These are phyloP conservation scores for Biscutella laevigata DNA, from an alignment of 441 rosid species.

Conservation along the genomic window DNA sequence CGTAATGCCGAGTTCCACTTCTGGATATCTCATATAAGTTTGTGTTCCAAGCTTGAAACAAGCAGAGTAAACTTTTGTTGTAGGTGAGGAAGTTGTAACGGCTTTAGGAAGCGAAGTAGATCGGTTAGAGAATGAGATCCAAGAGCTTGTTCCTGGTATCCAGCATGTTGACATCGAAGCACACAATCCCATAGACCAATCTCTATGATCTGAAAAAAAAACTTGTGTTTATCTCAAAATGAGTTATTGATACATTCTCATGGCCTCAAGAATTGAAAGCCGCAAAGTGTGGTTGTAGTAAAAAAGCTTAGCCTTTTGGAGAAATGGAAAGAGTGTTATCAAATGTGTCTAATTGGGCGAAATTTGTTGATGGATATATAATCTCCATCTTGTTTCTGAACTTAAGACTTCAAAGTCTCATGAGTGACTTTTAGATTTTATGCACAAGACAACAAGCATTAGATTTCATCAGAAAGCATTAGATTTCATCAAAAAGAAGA, in stretches of 20 bases:
- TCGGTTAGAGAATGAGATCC: slow-evolving; percentile 87
- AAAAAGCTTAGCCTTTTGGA: not conserved
- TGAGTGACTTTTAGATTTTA: not conserved
- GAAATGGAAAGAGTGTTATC: not conserved
- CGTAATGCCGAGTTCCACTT: slow-evolving; percentile 2
- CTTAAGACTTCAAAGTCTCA: not conserved
- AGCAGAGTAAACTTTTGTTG: not conserved
- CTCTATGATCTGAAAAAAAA: slow-evolving; percentile 18
- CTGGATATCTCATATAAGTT: not conserved
- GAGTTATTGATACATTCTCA: not conserved
- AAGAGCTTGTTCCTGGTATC: slow-evolving; percentile 91
- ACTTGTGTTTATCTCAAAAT: not conserved
- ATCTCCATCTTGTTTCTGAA: not conserved
- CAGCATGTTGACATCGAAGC: slow-evolving; percentile 97
- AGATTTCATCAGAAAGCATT: too few relatives aligned
- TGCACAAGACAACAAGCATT: not conserved
- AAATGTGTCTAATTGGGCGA: not conserved
- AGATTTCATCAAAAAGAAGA: too few relatives aligned
- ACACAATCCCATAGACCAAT: slow-evolving; percentile 62
- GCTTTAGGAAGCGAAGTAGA: slow-evolving; percentile 95
- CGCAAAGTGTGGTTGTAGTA: not conserved
- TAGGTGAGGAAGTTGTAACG: slow-evolving; percentile 97
- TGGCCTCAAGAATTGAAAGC: slow-evolving; percentile 9
- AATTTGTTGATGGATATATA: not conserved
- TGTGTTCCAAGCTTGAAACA: not conserved